Percentiles rank a stretch among this genome's conserved stretches.
Conservation (phyloP, 1,284 basidiomycete species). For the Apiotrichum domesticum region DNA sequence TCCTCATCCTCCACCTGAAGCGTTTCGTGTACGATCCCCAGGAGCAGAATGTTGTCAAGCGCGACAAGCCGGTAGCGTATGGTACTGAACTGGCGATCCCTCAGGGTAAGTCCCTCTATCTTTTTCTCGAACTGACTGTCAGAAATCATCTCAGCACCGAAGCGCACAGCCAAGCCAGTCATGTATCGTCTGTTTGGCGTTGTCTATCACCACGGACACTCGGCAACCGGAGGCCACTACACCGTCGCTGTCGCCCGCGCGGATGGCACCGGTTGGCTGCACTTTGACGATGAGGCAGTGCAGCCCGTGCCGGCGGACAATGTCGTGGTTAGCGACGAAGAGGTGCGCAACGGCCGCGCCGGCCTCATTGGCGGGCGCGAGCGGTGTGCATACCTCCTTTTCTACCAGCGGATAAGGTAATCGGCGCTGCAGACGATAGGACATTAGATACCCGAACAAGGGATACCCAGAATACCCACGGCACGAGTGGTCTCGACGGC, state of each 20-base stretch:
- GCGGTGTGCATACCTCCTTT: conserved; percentile 72
- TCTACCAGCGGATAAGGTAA: conserved; percentile 56
- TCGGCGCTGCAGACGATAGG: not conserved
- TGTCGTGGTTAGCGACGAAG: conserved; percentile 58
- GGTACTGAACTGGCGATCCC: conserved; percentile 70
- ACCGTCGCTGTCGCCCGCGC: conserved; percentile 86
- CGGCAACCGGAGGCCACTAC: conserved; percentile 91
- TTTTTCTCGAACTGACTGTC: conserved; percentile 1
- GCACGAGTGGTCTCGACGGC: too few relatives aligned
- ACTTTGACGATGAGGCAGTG: conserved; percentile 89
- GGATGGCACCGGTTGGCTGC: conserved; percentile 64
- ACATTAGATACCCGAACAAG: not conserved
- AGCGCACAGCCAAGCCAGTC: conserved; percentile 51
- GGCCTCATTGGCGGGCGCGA: conserved; percentile 45
- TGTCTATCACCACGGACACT: conserved; percentile 88
- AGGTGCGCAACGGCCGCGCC: conserved; percentile 54
- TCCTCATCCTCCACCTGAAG: conserved; percentile 88
- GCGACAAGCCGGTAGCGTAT: conserved; percentile 75
- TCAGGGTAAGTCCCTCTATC: conserved; percentile 51
- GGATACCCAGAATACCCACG: too few relatives aligned
- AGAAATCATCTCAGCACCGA: conserved; percentile 64
- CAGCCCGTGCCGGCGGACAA: conserved; percentile 69
- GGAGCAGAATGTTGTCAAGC: conserved; percentile 61
- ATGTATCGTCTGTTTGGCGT: conserved; percentile 84
- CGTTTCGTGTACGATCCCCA: conserved; percentile 79